These are phyloP conservation scores for Aspergillus egyptiacus DNA, from an alignment of 495 filamentous ascomycete genomes.

Conservation along the genomic window DNA sequence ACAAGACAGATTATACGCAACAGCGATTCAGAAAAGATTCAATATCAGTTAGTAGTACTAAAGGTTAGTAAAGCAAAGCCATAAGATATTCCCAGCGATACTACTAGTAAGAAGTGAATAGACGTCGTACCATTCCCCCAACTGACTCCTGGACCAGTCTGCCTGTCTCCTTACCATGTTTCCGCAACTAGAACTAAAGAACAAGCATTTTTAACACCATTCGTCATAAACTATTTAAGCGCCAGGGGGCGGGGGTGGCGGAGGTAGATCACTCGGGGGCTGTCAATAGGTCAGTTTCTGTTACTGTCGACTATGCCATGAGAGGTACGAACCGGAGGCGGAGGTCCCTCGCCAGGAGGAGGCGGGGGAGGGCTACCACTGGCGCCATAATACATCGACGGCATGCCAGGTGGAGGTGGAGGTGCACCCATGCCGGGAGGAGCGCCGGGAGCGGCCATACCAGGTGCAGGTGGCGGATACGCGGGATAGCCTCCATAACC, in stretches of 20 bases:
- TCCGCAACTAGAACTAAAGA: not conserved
- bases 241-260: conserved; percentile 54
- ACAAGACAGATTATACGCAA: too few relatives aligned
- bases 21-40: too few relatives aligned
- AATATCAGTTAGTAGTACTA: conserved; percentile 7
- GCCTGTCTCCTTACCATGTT: not conserved
- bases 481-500: conserved; percentile 50
- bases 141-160: not conserved
- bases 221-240: not conserved
- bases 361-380: conserved; percentile 62
- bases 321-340: conserved; percentile 48
- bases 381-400: conserved; percentile 57
- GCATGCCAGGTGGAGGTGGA: conserved; percentile 64
- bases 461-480: conserved; percentile 50
- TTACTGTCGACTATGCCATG: not conserved
- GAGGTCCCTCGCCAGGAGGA: conserved; percentile 54
- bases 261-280: conserved; percentile 66
- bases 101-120: not conserved
- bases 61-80: not conserved
- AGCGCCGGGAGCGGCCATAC: conserved; percentile 57
- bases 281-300: conserved; percentile 19
- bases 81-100: not conserved
- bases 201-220: not conserved
- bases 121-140: not conserved
- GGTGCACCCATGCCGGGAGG: conserved; percentile 61